Evolutionary conservation across 2,329 filamentous ascomycete species (phyloP), one percentile per base, ranked within the genome.

Genomic region (Elsinoe batatas): DNA sequence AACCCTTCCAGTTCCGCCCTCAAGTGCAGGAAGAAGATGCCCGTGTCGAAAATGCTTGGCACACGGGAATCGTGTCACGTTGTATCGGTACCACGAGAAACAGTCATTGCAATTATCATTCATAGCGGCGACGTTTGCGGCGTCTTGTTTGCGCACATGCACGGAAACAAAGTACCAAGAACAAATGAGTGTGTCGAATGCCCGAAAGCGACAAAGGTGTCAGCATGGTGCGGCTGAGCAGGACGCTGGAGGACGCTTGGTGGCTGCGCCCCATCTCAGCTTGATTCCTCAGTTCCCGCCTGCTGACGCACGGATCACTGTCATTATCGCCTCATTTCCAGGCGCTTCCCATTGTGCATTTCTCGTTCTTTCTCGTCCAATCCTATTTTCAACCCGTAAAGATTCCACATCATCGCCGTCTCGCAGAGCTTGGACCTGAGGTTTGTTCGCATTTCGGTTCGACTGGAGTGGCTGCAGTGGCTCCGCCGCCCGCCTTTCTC

Each of bases 321-420:
- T 6, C 10, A 15, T 26, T 49, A 17, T 26, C 15, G 26, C 32
- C 26, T 49, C 44, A 49, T 15, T 49, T 49, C 44, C 26, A 49
- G 44, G 17, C 44, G 44, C 44, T 49, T 49, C 44, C 44, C 44
- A 17, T 17, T 35, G 44, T 17, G 30, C 44, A n/a, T 33, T 49
- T 33, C 13, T 38, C 26, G 20, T 49, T 26, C 26, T 30, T 17
- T 26, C 32, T 49, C 44, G 15, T 33, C 26, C 44, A 33, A 33
- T 49, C 22, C 44, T 33, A 26, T 49, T 26, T 35, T 15, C 17
- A 18, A 15, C 26, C 32, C 13, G 11, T 13, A 33, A 49, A 35
- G 12, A 33, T 35, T 49, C 44, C 26, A 33, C 32, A 17, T 33
- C 30, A 49, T 49, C 15, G 26, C 44, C 44, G 13, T 33, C 44